phyloP scores from a whole-genome alignment of 495 filamentous ascomycete species.

The Barbatosphaeria neglecta region DNA sequence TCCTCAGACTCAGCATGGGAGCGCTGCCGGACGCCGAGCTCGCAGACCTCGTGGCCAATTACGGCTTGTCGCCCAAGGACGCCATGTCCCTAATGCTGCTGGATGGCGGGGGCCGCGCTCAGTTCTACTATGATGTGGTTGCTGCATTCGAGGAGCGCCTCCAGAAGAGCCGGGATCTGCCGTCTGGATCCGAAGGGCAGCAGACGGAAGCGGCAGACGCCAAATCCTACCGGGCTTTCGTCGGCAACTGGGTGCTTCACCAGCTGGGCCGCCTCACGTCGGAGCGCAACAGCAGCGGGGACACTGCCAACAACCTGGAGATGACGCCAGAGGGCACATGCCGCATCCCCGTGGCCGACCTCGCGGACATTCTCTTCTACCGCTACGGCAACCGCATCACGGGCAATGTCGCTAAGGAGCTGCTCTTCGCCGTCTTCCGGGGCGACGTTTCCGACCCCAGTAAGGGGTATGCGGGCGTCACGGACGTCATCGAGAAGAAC shows the following conservation, averaged over 20 bases:
- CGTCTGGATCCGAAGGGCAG: slow-evolving; percentile 12
- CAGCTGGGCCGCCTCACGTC: slow-evolving; percentile 66
- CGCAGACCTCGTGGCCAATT: slow-evolving; percentile 41
- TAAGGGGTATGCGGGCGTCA: slow-evolving; percentile 21
- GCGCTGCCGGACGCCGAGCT: slow-evolving; percentile 59
- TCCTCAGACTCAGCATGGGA: slow-evolving; percentile 50
- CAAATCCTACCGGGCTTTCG: slow-evolving; percentile 23
- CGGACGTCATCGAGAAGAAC: slow-evolving; percentile 51
- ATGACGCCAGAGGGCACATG: slow-evolving; percentile 29
- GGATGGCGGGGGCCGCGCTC: slow-evolving; percentile 67
- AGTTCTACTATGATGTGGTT: slow-evolving; percentile 72
- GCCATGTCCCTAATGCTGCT: slow-evolving; percentile 69
- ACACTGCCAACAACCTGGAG: slow-evolving; percentile 20
- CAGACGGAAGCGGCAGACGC: slow-evolving; percentile 6
- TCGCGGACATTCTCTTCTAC: slow-evolving; percentile 57
- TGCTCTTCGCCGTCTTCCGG: slow-evolving; percentile 49
- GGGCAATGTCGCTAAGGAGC: slow-evolving; percentile 59
- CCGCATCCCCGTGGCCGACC: slow-evolving; percentile 43
- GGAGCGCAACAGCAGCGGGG: slow-evolving; percentile 14
- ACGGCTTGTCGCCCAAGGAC: slow-evolving; percentile 69
- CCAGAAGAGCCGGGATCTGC: background rate
- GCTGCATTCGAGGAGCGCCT: slow-evolving; percentile 35
- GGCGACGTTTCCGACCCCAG: slow-evolving; percentile 20
- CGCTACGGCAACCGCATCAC: slow-evolving; percentile 60
- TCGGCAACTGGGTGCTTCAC: slow-evolving; percentile 68